Evolutionary conservation across 2,329 filamentous ascomycete genomes (phyloP), one percentile per base, ranked within the genome.

Genomic region (Botrytis byssoidea): DNA sequence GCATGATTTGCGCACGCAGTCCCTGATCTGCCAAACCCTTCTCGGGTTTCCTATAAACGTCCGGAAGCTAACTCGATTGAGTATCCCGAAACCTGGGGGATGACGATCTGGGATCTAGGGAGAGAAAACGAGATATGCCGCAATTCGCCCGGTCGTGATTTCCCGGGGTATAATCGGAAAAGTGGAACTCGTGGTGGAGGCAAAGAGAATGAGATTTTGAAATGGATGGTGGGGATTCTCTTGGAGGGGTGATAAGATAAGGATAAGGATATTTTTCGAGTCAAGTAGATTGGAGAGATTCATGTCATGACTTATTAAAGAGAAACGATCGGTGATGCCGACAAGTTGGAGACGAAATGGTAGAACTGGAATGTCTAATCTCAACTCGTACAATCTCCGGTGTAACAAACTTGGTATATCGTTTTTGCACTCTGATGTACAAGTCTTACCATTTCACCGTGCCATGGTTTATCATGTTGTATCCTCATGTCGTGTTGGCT

Each of bases 171-270:
- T n/a, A 14, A 32, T 22, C 44, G 44, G 64, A 66, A 66, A 51
- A 51, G 44, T 66, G 20, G 32, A 37, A n/a, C 37, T 35, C 9
- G 1, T 0, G 14, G 32, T 51, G 44, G 32, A 48, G 44, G 37
- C 22, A 18, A 40, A 22, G 29, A 22, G 59, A 22, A 61, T 6
- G 32, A 40, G 3, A 6, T 61, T 61, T 40, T 25, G 32, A n/a
- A 37, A 61, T 61, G 35, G 42, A 46, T 44, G 40, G 40, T 20
- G 25, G 61, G n/a, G 25, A 44, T 29, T 29, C n/a, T 29, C 8
- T 64, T 64, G 61, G 61, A 42, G 61, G 61, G 18, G 61, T 64
- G 25, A 64, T 44, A 44, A 64, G 63, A 46, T 65, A 44, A 46
- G 44, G 40, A 46, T 65, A 32, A 65, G 16, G 3, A 44, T 10